Conservation (phyloP, 140 eudicot genomes). For the Stevia rebaudiana region DNA sequence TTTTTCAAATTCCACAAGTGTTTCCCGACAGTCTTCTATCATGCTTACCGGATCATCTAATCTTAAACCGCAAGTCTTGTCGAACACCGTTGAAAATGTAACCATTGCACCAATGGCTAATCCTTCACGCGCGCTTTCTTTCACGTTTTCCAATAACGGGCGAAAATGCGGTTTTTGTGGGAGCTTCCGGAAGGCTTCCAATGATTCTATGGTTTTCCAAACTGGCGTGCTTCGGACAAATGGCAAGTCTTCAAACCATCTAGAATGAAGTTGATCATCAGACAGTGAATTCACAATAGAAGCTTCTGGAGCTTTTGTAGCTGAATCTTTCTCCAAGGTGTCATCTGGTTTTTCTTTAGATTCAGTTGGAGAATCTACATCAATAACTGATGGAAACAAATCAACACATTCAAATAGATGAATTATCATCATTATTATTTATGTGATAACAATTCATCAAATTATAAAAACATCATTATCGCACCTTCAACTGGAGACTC, state of each 20-base stretch:
- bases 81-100: constrained; percentile 47
- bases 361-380: constrained; percentile 32
- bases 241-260: constrained; percentile 50
- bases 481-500: constrained; percentile 38
- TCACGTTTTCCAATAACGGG: constrained; percentile 41
- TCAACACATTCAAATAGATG: not conserved
- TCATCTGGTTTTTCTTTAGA: constrained; percentile 24
- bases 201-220: constrained; percentile 60
- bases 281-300: constrained; percentile 23
- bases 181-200: constrained; percentile 57
- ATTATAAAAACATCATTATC: not conserved
- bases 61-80: constrained; percentile 34
- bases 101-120: constrained; percentile 79
- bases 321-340: not conserved
- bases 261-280: constrained; percentile 61
- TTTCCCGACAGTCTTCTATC: constrained; percentile 47
- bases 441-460: not conserved
- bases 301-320: constrained; percentile 22
- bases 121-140: constrained; percentile 69
- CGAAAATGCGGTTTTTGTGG: constrained; percentile 89
- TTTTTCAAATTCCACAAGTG: constrained; percentile 54
- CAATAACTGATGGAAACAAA: constrained; percentile 5
- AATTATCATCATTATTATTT: not conserved
- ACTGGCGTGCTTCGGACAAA: constrained; percentile 51
- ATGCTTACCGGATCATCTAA: constrained; percentile 45